Evolutionary conservation across 2,329 filamentous ascomycete genomes (phyloP), one percentile per base, ranked within the genome.

Genomic region (Alternaria incomplexa): DNA sequence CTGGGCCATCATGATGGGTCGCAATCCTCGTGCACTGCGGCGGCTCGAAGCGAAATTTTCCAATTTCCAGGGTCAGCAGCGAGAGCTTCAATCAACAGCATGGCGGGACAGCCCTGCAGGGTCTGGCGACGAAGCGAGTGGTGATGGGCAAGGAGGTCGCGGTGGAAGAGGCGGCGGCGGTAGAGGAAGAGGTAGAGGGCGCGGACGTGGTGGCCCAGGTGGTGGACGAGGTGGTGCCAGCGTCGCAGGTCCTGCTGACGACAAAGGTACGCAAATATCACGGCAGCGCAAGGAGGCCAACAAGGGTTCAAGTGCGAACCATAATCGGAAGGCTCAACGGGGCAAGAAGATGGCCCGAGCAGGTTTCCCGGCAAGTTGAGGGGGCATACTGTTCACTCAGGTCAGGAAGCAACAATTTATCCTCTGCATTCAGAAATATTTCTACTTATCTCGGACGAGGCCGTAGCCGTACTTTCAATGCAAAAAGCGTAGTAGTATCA

Each of bases 1-100:
- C 6, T 99, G 95, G 94, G 93, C 88, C 0, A 83, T 97, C 52
- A 97, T 98, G 92, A 81, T 97, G 8, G 82, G 84, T 12, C 87
- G 94, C 30, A 91, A 95, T 71, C 86, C 91, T 1, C 87, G 88
- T 71, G 86, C 90, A 63, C 83, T 90, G 77, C 87, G 88, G 60
- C 85, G 87, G 59, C 81, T 98, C 46, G 92, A 97, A 79, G 85
- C 85, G 54, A 90, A 89, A 73, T 91, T 90, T 71, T 85, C 86
- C 11, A 83, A 86, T 17, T 92, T 91, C 67, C 83, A 84, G 12
- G 91, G 91, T 10, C 79, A 86, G 58, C 93, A 97, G 79, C 82
- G 81, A 1, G 85, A 89, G 58, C 69, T 97, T 20, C 83, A 85
- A 5, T 81, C 89, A 1, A 93, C 91, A 0, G 83, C 91, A 5